A percentile compares a stretch with the other conserved stretches of the same genome.
phyloP scores from a whole-genome alignment of 2,329 filamentous ascomycete genomes.

The Ophiocordyceps sinensis region DNA sequence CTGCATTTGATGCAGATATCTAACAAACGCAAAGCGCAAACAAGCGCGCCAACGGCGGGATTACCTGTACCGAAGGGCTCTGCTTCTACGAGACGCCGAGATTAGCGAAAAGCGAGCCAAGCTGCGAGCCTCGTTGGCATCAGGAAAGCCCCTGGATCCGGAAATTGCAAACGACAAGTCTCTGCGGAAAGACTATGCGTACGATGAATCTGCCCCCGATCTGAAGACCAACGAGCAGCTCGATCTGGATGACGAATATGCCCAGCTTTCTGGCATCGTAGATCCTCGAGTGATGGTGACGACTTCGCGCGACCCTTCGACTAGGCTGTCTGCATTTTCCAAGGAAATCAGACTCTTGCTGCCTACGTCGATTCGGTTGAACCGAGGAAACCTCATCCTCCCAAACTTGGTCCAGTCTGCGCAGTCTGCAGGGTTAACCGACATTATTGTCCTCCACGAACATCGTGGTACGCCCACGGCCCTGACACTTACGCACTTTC shows the following conservation, averaged over 20 bases:
- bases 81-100: constrained; percentile 79
- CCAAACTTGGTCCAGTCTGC: constrained; percentile 75
- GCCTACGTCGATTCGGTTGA: constrained; percentile 75
- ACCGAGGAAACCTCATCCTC: constrained; percentile 80
- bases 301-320: constrained; percentile 77
- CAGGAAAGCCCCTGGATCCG: constrained; percentile 72
- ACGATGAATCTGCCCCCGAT: constrained; percentile 70
- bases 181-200: constrained; percentile 79
- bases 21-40: constrained; percentile 18
- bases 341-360: constrained; percentile 80
- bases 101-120: constrained; percentile 85
- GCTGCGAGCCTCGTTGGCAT: constrained; percentile 72
- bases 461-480: constrained; percentile 87
- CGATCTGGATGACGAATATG: constrained; percentile 79
- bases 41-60: constrained; percentile 26
- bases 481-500: constrained; percentile 73
- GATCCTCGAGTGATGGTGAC: constrained; percentile 77
- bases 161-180: constrained; percentile 74
- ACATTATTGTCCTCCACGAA: constrained; percentile 80
- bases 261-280: constrained; percentile 76
- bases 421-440: constrained; percentile 64
- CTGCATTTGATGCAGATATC: neutral
- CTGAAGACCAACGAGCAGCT: constrained; percentile 52
- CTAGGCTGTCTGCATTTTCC: constrained; percentile 73
- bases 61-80: constrained; percentile 75